Evolutionary conservation across 352 stramenopile genomes (phyloP).

Genomic region (Pythium monospermum): DNA sequence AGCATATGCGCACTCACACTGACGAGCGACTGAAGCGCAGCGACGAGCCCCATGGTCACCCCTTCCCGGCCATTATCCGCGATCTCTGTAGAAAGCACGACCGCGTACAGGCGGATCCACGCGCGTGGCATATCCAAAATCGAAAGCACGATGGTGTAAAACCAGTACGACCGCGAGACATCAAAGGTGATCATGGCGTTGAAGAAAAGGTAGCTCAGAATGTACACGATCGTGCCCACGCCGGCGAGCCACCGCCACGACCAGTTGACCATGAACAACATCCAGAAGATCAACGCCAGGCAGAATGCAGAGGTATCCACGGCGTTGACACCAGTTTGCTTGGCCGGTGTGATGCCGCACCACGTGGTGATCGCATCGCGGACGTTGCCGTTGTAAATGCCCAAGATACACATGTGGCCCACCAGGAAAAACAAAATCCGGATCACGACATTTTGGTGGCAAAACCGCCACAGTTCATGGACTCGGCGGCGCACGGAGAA

Average conservation of each 20-base stretch:
- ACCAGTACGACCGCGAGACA: constrained; percentile 33
- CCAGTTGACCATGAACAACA: constrained; percentile 30
- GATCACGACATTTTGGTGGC: constrained; percentile 47
- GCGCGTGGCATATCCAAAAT: constrained; percentile 31
- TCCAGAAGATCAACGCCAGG: constrained; percentile 35
- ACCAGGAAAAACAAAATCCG: constrained; percentile 47
- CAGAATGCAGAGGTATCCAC: constrained; percentile 24
- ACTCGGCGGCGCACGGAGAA: constrained; percentile 25
- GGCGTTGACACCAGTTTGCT: constrained; percentile 22
- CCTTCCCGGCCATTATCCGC: constrained; percentile 45
- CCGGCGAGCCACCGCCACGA: constrained; percentile 35
- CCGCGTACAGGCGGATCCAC: constrained; percentile 35
- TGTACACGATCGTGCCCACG: constrained; percentile 25
- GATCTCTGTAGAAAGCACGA: constrained; percentile 49
- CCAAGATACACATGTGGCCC: constrained; percentile 31
- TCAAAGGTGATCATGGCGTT: constrained; percentile 32
- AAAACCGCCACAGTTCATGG: constrained; percentile 44
- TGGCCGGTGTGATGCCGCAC: constrained; percentile 25
- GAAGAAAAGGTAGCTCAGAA: constrained; percentile 25
- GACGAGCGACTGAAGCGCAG: constrained; percentile 43
- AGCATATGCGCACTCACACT: constrained; percentile 25
- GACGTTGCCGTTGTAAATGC: constrained; percentile 32
- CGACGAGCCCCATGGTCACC: constrained; percentile 41
- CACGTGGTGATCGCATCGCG: constrained; percentile 29
- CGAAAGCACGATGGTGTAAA: constrained; percentile 29